Evolutionary conservation across 257 asterid species (phyloP).

Genomic region (Scutellaria minor): DNA sequence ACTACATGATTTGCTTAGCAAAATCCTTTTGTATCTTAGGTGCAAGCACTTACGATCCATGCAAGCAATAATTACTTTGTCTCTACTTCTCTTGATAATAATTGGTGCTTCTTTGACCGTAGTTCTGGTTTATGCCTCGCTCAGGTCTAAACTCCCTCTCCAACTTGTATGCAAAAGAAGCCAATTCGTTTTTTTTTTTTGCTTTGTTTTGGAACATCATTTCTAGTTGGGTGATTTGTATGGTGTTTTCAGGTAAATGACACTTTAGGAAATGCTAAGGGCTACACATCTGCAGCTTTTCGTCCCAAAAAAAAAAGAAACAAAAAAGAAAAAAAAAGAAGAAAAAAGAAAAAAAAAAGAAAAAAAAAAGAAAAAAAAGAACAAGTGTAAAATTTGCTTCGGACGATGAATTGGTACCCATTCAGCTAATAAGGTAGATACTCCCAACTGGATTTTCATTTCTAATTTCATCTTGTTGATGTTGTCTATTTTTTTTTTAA

Average conservation of each 20-base stretch:
- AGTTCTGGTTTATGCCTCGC: constrained; percentile 91
- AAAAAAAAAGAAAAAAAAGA: too few species aligned
- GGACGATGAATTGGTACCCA: too few species aligned
- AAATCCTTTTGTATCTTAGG: constrained; percentile 52
- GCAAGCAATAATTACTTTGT: constrained; percentile 90
- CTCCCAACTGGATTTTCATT: too few species aligned
- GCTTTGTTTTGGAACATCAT: background rate
- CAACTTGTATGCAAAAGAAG: constrained; percentile 19
- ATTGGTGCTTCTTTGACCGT: constrained; percentile 97
- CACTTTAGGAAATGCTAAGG: constrained; percentile 50
- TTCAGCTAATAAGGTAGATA: too few species aligned
- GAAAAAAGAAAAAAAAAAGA: too few species aligned
- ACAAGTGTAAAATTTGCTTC: too few species aligned
- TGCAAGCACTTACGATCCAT: constrained; percentile 94
- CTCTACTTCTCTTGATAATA: constrained; percentile 88
- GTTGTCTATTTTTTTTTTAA: too few species aligned
- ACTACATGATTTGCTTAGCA: constrained; percentile 27
- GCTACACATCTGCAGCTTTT: too few species aligned
- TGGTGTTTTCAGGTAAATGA: constrained; percentile 72
- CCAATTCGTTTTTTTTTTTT: background rate
- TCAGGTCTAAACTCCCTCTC: constrained; percentile 59
- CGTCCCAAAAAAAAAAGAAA: too few species aligned
- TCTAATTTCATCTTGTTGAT: too few species aligned
- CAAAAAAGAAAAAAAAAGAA: too few species aligned
- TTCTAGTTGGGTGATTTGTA: constrained; percentile 26